Evolutionary conservation across 164 flowering plant genomes (phyloP).

Genomic region (Macadamia tetraphylla): DNA sequence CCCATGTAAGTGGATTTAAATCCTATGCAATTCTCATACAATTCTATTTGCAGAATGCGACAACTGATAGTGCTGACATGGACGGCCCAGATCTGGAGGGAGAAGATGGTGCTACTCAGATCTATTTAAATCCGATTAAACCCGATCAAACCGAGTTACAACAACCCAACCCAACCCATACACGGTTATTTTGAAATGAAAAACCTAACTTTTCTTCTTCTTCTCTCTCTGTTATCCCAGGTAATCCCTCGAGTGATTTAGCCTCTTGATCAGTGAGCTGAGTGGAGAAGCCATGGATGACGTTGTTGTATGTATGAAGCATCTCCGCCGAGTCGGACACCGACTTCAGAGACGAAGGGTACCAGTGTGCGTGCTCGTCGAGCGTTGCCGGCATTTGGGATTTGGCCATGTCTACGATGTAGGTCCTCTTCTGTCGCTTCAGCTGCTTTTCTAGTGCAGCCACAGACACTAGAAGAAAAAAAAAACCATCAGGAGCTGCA

Average conservation of each 20-base stretch:
- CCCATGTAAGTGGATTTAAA: too few species aligned
- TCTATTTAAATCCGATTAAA: too few species aligned
- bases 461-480: neutral
- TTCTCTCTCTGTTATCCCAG: constrained; percentile 23
- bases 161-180: too few species aligned
- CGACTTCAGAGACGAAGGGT: constrained; percentile 49
- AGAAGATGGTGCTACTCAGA: too few species aligned
- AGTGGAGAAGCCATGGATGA: constrained; percentile 72
- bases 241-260: constrained; percentile 26
- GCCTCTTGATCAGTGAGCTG: constrained; percentile 57
- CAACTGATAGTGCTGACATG: too few species aligned
- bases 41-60: too few species aligned
- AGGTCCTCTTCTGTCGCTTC: constrained; percentile 37
- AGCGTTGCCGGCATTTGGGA: constrained; percentile 50
- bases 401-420: constrained; percentile 71
- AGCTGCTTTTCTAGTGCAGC: constrained; percentile 8
- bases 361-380: constrained; percentile 56
- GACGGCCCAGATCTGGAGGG: too few species aligned
- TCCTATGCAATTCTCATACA: too few species aligned
- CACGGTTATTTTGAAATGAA: too few species aligned
- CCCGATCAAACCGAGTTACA: too few species aligned
- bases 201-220: too few species aligned
- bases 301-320: constrained; percentile 56
- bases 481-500: too few species aligned
- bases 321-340: constrained; percentile 58